Conservation (phyloP, 1,284 basidiomycete species). For the Ceratobasidium papillatum region DNA sequence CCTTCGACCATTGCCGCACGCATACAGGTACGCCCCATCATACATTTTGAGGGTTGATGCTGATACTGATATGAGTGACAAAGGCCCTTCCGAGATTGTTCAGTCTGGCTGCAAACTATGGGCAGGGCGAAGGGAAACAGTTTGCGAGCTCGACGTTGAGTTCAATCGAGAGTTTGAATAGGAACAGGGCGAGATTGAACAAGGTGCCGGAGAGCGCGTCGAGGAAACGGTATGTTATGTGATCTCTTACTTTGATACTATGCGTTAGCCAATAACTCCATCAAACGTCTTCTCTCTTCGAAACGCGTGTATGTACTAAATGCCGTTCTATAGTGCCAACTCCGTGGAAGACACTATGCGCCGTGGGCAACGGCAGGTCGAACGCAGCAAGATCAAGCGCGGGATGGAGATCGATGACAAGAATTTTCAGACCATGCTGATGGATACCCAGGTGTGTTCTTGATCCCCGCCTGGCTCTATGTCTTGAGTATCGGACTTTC, state of each 20-base stretch:
- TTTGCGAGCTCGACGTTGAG: constrained; percentile 86
- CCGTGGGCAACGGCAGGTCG: constrained; percentile 89
- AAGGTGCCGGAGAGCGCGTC: constrained; percentile 59
- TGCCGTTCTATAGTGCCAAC: constrained; percentile 67
- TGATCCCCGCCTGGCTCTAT: neutral
- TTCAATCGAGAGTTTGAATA: constrained; percentile 90
- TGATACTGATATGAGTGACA: constrained; percentile 10
- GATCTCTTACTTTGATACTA: neutral
- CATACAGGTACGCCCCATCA: constrained; percentile 68
- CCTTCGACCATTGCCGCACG: constrained; percentile 83
- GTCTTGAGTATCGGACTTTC: constrained; percentile 15
- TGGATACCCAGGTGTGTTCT: constrained; percentile 78
- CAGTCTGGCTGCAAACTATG: constrained; percentile 78
- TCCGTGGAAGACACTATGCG: constrained; percentile 87
- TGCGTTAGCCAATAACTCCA: constrained; percentile 24
- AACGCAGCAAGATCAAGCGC: constrained; percentile 87
- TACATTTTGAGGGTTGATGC: neutral
- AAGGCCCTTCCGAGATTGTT: constrained; percentile 91
- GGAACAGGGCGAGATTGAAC: constrained; percentile 76
- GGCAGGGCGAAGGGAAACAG: constrained; percentile 69
- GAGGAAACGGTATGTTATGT: constrained; percentile 44
- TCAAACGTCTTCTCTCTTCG: constrained; percentile 15
- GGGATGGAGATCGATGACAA: constrained; percentile 94
- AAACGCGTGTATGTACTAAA: constrained; percentile 36
- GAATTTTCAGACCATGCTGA: constrained; percentile 80